Percentiles rank a stretch among this genome's conserved stretches.
phyloP scores from a whole-genome alignment of 2,329 filamentous ascomycete species.

The Paraconiothyrium sp. region DNA sequence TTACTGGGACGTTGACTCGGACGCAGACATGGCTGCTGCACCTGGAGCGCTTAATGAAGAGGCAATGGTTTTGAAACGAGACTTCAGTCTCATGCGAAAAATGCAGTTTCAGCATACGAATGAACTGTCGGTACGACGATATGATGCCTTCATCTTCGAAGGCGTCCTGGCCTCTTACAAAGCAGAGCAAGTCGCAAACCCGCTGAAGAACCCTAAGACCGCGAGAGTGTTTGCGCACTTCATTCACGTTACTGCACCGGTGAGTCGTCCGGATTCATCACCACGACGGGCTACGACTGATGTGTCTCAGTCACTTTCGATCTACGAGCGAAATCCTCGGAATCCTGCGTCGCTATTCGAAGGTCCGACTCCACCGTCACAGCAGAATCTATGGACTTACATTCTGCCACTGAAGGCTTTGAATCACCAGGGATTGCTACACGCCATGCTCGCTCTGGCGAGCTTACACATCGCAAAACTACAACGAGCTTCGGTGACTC shows the following conservation, averaged over 20 bases:
- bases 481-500: conserved; percentile 76
- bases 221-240: conserved; percentile 91
- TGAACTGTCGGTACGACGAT: conserved; percentile 51
- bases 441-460: conserved; percentile 87
- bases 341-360: conserved; percentile 76
- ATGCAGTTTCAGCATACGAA: conserved; percentile 48
- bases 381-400: conserved; percentile 68
- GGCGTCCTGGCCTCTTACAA: conserved; percentile 58
- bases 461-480: conserved; percentile 89
- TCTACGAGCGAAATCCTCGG: conserved; percentile 84
- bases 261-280: not conserved
- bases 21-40: conserved; percentile 54
- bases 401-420: conserved; percentile 83
- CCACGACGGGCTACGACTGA: not conserved
- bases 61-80: conserved; percentile 35
- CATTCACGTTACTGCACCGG: conserved; percentile 83
- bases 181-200: conserved; percentile 62
- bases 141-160: conserved; percentile 58
- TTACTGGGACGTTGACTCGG: conserved; percentile 60
- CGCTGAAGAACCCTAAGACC: conserved; percentile 81
- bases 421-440: conserved; percentile 84
- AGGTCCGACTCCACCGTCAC: conserved; percentile 38
- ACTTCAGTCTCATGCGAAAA: conserved; percentile 49
- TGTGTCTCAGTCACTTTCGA: conserved; percentile 49
- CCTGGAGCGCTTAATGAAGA: conserved; percentile 34